Evolutionary conservation across 78 protist species (phyloP).

Genomic region (Protostelium mycophagum): DNA sequence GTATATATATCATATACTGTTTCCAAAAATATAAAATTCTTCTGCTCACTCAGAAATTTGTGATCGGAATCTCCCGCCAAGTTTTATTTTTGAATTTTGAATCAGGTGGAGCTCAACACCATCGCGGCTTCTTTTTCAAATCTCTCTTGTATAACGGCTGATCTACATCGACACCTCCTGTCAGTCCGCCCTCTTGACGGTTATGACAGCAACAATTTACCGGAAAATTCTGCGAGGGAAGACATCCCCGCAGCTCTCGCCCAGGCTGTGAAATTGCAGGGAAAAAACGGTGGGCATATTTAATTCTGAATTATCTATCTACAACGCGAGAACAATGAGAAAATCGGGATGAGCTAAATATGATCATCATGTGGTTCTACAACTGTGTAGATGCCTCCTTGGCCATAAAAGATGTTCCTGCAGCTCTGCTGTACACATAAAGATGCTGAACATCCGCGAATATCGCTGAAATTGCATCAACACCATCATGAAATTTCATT

Average conservation of each 20-base stretch:
- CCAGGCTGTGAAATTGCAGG: slow-evolving; percentile 10
- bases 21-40: too few relatives aligned
- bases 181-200: not conserved
- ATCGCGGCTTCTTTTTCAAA: slow-evolving; percentile 80
- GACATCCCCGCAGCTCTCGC: slow-evolving; percentile 34
- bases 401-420: too few relatives aligned
- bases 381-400: too few relatives aligned
- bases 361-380: too few relatives aligned
- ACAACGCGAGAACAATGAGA: too few relatives aligned
- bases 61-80: not conserved
- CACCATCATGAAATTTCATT: not conserved
- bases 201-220: slow-evolving; percentile 10
- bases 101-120: slow-evolving; percentile 92
- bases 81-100: not conserved
- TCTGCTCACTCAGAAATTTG: too few relatives aligned
- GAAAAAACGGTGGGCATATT: not conserved
- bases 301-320: not conserved
- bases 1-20: not conserved
- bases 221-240: slow-evolving; percentile 27
- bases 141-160: slow-evolving; percentile 28
- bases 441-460: too few relatives aligned
- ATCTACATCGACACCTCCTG: slow-evolving; percentile 54
- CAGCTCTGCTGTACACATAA: too few relatives aligned
- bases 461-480: not conserved
- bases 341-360: too few relatives aligned